Evolutionary conservation across 192 early-diverging fungal species (phyloP).

Genomic region (Radiomyces spectabilis): DNA sequence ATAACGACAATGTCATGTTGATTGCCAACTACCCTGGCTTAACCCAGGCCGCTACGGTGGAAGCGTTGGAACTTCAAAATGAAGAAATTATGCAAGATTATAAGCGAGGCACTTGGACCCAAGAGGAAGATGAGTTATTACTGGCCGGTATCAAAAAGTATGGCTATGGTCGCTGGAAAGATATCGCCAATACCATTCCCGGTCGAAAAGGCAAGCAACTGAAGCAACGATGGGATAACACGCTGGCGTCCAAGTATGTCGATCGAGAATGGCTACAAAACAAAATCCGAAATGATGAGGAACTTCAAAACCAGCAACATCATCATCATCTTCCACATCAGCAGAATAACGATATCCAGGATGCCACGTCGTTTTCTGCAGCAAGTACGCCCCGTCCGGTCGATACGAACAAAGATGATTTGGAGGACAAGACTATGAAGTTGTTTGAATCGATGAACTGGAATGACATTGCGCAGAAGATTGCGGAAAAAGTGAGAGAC

Average conservation of each 20-base stretch:
- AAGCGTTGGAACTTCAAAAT: neutral
- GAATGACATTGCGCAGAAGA: slow-evolving; percentile 19
- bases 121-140: slow-evolving; percentile 26
- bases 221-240: slow-evolving; percentile 29
- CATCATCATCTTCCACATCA: too few relatives aligned
- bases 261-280: slow-evolving; percentile 22
- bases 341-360: too few relatives aligned
- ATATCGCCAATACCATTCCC: slow-evolving; percentile 23
- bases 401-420: too few relatives aligned
- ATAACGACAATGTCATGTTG: neutral
- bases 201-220: slow-evolving; percentile 28
- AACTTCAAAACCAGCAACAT: neutral
- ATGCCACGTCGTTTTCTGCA: too few relatives aligned
- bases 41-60: neutral
- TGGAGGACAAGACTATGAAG: too few relatives aligned
- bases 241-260: slow-evolving; percentile 24
- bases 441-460: slow-evolving; percentile 14
- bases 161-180: slow-evolving; percentile 29
- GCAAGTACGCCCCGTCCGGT: too few relatives aligned
- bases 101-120: slow-evolving; percentile 23
- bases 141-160: slow-evolving; percentile 19
- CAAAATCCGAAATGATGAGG: slow-evolving; percentile 4
- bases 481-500: slow-evolving; percentile 19
- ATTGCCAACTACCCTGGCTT: slow-evolving; percentile 7
- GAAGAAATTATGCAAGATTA: slow-evolving; percentile 1